A percentile compares a stretch with the other conserved stretches of the same genome.
Conservation (phyloP, 495 filamentous ascomycete species). For the Aspergillus taichungensis region DNA sequence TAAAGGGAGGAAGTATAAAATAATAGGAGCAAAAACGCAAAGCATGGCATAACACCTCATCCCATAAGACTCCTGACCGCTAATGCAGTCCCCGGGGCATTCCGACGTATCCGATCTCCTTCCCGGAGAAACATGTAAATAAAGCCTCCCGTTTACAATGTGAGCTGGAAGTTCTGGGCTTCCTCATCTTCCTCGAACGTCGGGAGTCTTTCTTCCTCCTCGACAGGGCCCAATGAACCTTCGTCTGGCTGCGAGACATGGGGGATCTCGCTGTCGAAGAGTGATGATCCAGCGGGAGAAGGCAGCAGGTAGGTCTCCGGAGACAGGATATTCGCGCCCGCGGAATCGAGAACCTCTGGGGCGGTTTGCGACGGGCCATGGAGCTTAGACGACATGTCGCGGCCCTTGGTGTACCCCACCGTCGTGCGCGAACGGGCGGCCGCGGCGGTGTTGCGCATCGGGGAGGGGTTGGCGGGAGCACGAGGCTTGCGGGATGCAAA, state of each 20-base stretch:
- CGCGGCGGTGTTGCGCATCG: slow-evolving; percentile 52
- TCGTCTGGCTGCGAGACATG: too few relatives aligned
- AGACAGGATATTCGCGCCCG: slow-evolving; percentile 19
- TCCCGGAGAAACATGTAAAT: too few relatives aligned
- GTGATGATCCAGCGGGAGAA: slow-evolving; percentile 24
- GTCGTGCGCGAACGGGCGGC: slow-evolving; percentile 63
- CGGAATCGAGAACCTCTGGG: slow-evolving; percentile 11
- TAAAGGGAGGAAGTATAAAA: too few relatives aligned
- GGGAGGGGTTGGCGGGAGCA: slow-evolving; percentile 38
- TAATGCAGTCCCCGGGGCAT: too few relatives aligned
- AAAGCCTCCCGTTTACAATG: slow-evolving; percentile 16
- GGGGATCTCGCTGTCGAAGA: slow-evolving; percentile 30
- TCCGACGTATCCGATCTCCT: too few relatives aligned
- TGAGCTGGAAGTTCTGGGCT: slow-evolving; percentile 34
- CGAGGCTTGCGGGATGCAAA: slow-evolving; percentile 35
- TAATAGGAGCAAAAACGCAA: too few relatives aligned
- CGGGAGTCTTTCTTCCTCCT: slow-evolving; percentile 7
- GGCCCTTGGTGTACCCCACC: slow-evolving; percentile 71
- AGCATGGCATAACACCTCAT: too few relatives aligned
- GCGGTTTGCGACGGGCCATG: slow-evolving; percentile 17
- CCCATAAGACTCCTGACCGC: too few relatives aligned
- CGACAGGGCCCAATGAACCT: too few relatives aligned
- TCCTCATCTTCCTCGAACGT: slow-evolving; percentile 37
- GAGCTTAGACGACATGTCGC: slow-evolving; percentile 48
- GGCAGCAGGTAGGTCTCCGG: slow-evolving; percentile 38